Evolutionary conservation across 768 basidiomycete genomes (phyloP).

Genomic region (Suillus hirtellus): DNA sequence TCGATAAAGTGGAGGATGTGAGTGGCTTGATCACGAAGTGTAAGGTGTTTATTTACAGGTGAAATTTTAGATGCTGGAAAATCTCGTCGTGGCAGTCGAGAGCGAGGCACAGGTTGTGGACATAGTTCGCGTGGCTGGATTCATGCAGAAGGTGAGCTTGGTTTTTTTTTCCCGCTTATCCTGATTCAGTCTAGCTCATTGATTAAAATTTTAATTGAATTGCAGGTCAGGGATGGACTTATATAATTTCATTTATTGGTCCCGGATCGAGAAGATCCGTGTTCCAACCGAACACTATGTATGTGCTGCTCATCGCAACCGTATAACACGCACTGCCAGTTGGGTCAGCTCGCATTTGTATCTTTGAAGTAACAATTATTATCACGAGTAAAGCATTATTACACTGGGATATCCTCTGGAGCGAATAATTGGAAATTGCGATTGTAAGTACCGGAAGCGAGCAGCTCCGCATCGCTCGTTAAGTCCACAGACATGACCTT

Average conservation of each 20-base stretch:
- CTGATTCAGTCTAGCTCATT: conserved; percentile 20
- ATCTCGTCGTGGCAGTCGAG: conserved; percentile 83
- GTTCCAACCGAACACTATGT: neutral
- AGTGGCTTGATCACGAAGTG: conserved; percentile 35
- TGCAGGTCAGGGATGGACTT: conserved; percentile 42
- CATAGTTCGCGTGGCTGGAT: conserved; percentile 82
- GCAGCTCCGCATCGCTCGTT: conserved; percentile 74
- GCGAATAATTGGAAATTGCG: conserved; percentile 93
- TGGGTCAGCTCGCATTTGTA: conserved; percentile 26
- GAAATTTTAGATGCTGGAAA: conserved; percentile 69
- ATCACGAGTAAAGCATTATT: conserved; percentile 21
- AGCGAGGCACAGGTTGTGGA: conserved; percentile 83
- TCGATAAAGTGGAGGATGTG: conserved; percentile 90
- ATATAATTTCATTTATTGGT: conserved; percentile 34
- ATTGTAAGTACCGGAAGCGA: conserved; percentile 91
- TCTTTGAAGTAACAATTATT: conserved; percentile 27
- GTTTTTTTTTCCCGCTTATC: conserved; percentile 20
- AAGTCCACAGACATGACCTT: conserved; percentile 99
- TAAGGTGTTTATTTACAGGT: conserved; percentile 26
- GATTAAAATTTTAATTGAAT: conserved; percentile 21
- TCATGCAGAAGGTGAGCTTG: conserved; percentile 79
- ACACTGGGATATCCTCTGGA: conserved; percentile 58
- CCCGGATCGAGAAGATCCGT: conserved; percentile 4
- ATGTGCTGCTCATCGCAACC: conserved; percentile 1
- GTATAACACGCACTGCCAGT: conserved; percentile 3